These are phyloP conservation scores for Miscanthus lutarioriparius DNA, from an alignment of 176 grass and related monocot genomes.

Conservation along the genomic window DNA sequence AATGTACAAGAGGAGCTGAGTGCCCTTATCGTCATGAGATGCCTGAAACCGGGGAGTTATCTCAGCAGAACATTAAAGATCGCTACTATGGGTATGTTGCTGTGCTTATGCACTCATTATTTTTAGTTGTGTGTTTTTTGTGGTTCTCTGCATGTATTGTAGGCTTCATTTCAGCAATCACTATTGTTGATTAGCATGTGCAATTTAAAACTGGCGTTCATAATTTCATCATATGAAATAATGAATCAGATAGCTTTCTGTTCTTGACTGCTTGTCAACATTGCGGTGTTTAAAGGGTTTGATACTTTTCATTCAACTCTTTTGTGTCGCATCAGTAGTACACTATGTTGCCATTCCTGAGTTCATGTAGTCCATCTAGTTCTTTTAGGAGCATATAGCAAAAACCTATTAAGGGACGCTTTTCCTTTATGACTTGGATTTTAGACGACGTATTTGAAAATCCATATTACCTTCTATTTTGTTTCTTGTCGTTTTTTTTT, in stretches of 20 bases:
- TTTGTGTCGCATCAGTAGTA: neutral
- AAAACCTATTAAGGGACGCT: neutral
- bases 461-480: neutral
- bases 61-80: constrained; percentile 99
- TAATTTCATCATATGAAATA: neutral
- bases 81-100: constrained; percentile 92
- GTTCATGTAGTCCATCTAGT: neutral
- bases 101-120: neutral
- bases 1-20: constrained; percentile 95
- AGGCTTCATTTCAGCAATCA: neutral
- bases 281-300: neutral
- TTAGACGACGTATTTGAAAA: neutral
- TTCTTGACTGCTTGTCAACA: neutral
- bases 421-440: neutral
- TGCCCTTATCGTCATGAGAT: constrained; percentile 98
- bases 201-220: neutral
- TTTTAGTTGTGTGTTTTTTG: constrained; percentile 5
- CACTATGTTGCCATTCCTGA: neutral
- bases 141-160: neutral
- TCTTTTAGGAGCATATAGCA: neutral
- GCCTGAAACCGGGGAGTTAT: constrained; percentile 97
- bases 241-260: neutral
- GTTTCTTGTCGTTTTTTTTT: neutral
- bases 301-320: neutral
- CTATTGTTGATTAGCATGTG: neutral